These are phyloP conservation scores for Podospora conica DNA, from an alignment of 495 filamentous ascomycete species.

Conservation along the genomic window DNA sequence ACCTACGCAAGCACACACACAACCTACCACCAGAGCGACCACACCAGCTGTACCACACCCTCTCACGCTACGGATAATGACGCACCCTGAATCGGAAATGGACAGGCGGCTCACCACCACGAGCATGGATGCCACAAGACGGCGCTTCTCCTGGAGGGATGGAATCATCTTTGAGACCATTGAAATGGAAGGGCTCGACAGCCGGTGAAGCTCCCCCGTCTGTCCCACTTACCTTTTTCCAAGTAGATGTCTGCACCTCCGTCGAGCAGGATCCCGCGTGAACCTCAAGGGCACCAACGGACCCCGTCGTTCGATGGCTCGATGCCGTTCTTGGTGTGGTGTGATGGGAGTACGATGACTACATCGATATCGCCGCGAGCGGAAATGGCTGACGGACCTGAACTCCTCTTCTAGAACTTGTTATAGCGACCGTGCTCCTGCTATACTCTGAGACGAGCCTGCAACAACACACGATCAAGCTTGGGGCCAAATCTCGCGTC, in stretches of 20 bases:
- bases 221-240: neutral
- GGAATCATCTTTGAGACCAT: too few species aligned
- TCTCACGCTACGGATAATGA: neutral
- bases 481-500: slow-evolving; percentile 7
- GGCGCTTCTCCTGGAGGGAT: too few species aligned
- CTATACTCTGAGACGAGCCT: neutral
- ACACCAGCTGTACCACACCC: neutral
- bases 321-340: neutral
- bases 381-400: slow-evolving; percentile 1
- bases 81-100: neutral
- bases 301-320: neutral
- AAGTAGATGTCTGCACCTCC: neutral
- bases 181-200: neutral
- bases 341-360: slow-evolving; percentile 5
- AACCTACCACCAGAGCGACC: neutral
- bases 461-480: neutral
- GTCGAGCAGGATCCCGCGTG: neutral
- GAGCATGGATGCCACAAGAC: neutral
- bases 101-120: neutral
- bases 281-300: neutral
- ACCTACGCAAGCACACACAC: too few species aligned
- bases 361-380: slow-evolving; percentile 1
- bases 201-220: neutral
- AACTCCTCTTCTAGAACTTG: slow-evolving; percentile 2
- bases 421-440: slow-evolving; percentile 9